Percentiles rank a stretch among this genome's conserved stretches.
phyloP scores from a whole-genome alignment of 768 basidiomycete species.

The Leccinellum luteum region DNA sequence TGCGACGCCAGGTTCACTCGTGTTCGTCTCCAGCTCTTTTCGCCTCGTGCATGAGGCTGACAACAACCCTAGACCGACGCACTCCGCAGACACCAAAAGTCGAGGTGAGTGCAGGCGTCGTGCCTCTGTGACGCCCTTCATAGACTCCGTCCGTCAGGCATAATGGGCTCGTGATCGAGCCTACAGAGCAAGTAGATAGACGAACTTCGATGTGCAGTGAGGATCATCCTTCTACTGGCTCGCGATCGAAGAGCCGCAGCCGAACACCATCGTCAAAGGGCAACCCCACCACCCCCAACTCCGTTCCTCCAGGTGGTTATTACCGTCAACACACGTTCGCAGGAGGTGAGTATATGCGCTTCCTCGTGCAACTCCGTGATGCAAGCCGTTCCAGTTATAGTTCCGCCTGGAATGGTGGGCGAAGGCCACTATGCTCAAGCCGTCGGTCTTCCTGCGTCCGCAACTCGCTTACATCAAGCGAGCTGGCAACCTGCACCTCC shows the following conservation, averaged over 20 bases:
- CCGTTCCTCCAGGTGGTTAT: slow-evolving; percentile 44
- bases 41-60: slow-evolving; percentile 16
- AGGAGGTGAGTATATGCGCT: slow-evolving; percentile 33
- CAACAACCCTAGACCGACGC: slow-evolving; percentile 62
- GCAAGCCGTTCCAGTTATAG: slow-evolving; percentile 34
- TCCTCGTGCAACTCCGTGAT: neutral
- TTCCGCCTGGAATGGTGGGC: slow-evolving; percentile 40
- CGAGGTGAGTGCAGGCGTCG: slow-evolving; percentile 47
- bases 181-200: slow-evolving; percentile 28
- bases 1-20: slow-evolving; percentile 80
- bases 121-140: slow-evolving; percentile 1
- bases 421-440: slow-evolving; percentile 42
- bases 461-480: slow-evolving; percentile 43
- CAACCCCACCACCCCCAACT: slow-evolving; percentile 33
- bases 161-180: slow-evolving; percentile 65
- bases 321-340: slow-evolving; percentile 63
- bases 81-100: slow-evolving; percentile 75
- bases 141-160: slow-evolving; percentile 38
- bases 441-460: slow-evolving; percentile 52
- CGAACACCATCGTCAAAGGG: slow-evolving; percentile 45
- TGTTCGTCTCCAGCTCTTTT: slow-evolving; percentile 41
- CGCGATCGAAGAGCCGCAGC: slow-evolving; percentile 50
- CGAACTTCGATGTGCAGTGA: slow-evolving; percentile 21
- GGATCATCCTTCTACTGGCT: slow-evolving; percentile 36
- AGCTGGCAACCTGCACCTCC: slow-evolving; percentile 41